Conservation (phyloP, 768 basidiomycete species). For the Amanita thiersii region DNA sequence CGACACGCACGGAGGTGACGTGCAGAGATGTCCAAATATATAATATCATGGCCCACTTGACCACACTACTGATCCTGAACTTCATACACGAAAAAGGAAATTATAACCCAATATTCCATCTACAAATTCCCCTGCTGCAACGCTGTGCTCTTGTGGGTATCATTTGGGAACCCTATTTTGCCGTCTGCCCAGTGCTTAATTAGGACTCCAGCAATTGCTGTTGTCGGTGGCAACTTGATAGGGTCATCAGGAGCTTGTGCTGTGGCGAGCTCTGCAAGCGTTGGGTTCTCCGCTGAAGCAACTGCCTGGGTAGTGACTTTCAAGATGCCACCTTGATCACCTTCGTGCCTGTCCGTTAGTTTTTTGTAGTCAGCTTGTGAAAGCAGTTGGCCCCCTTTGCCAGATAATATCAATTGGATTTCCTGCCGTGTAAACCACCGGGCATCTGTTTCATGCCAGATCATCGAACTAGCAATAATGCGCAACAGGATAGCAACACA, state of each 20-base stretch:
- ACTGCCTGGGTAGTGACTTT: slow-evolving; percentile 14
- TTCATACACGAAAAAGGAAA: no score
- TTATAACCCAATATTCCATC: no score
- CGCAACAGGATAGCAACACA: slow-evolving; percentile 21
- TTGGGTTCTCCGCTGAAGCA: slow-evolving; percentile 15
- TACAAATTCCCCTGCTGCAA: slow-evolving; percentile 16
- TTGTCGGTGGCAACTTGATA: slow-evolving; percentile 68
- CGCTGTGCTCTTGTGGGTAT: slow-evolving; percentile 10
- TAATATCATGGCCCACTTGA: no score
- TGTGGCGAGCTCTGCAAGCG: slow-evolving; percentile 9
- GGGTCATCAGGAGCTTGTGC: slow-evolving; percentile 32
- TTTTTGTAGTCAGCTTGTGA: slow-evolving; percentile 42
- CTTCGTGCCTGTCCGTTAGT: slow-evolving; percentile 32
- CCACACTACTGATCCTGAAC: no score
- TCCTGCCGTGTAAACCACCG: slow-evolving; percentile 81
- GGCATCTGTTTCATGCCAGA: slow-evolving; percentile 60
- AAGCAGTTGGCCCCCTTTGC: slow-evolving; percentile 42
- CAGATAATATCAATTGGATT: slow-evolving; percentile 54
- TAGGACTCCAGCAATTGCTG: slow-evolving; percentile 80
- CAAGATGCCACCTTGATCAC: slow-evolving; percentile 17
- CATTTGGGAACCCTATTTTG: slow-evolving; percentile 31
- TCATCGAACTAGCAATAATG: background rate
- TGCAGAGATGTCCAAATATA: no score
- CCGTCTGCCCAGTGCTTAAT: slow-evolving; percentile 76
- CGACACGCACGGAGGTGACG: no score